phyloP scores from a whole-genome alignment of 352 stramenopile species.

The Elongisporangium senticosum region DNA sequence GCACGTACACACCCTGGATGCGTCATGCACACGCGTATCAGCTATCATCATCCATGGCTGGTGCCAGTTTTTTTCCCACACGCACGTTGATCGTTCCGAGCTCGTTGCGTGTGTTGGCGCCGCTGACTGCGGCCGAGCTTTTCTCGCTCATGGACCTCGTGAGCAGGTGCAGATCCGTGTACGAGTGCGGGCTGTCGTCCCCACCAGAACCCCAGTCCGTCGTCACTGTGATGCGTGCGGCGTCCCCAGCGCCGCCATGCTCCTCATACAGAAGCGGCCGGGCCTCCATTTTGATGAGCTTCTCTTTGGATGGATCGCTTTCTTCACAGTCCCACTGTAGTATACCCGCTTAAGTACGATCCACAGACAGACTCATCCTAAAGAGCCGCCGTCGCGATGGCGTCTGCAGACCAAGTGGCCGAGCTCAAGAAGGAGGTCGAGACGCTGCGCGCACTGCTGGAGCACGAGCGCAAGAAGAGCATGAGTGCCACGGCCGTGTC shows the following conservation, averaged over 20 bases:
- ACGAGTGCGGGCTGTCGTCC: constrained; percentile 12
- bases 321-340: constrained; percentile 28
- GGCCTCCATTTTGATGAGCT: constrained; percentile 13
- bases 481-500: background rate
- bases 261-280: constrained; percentile 36
- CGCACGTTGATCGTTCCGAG: constrained; percentile 39
- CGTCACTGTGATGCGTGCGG: constrained; percentile 8
- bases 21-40: background rate
- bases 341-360: background rate
- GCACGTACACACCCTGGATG: constrained; percentile 73
- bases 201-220: background rate
- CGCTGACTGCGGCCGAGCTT: background rate
- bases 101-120: constrained; percentile 19
- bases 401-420: constrained; percentile 31
- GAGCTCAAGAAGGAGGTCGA: constrained; percentile 52
- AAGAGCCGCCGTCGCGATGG: background rate
- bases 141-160: constrained; percentile 5
- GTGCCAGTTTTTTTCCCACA: background rate
- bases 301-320: constrained; percentile 16
- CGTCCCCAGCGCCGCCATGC: constrained; percentile 8
- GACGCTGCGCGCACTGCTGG: constrained; percentile 32
- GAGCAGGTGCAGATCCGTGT: constrained; percentile 42
- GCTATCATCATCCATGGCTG: background rate
- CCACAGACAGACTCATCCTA: background rate
- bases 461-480: constrained; percentile 35